Evolutionary conservation across 2,329 filamentous ascomycete species (phyloP), one percentile per base, ranked within the genome.

Genomic region (Epicoccum nigrum): DNA sequence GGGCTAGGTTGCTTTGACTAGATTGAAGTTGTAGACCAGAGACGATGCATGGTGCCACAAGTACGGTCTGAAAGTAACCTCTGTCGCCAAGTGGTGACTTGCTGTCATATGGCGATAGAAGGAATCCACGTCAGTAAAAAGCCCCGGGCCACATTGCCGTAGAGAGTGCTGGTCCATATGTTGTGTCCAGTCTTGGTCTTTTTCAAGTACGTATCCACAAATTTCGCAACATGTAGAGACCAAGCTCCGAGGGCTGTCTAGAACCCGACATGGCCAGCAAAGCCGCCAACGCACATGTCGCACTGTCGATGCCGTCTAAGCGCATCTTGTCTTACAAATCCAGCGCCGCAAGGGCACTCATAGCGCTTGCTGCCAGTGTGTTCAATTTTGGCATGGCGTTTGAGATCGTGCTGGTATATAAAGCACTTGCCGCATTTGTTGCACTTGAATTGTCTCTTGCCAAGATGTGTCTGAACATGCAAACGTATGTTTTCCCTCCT

Each of bases 401-500:
- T 99, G 55, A 97, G 85, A 72, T 99, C 94, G 72, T 99, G 94
- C 65, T 96, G 92, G 30, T 94, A 88, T 33, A 97, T 94, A 71
- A 99, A 99, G 76, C 92, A 93, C 77, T 97, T 97, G 44, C 88
- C 83, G 78, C 94, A 99, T 47, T 89, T 87, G 37, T 93, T 92
- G 76, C 94, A 99, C 73, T 90, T 88, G 77, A 91, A 99, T 71
- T 97, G 94, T 39, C 94, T 85, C 73, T 99, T 94, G 65, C 95
- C 94, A 59, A 99, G 86, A 75, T 99, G 94, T 3, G 94, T 99
- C 76, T 99, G 94, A 12, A 99, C 90, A 72, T 99, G 94, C 0
- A 92, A 96, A 72, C 96, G 96, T 79, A 97, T 97, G 76, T 99
- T 97, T 74, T 99, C 94, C 73, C 97, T 96, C 63, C 94, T 86